These are phyloP conservation scores for Boeremia lycopersici DNA, from an alignment of 2,329 filamentous ascomycete genomes.

Conservation along the genomic window DNA sequence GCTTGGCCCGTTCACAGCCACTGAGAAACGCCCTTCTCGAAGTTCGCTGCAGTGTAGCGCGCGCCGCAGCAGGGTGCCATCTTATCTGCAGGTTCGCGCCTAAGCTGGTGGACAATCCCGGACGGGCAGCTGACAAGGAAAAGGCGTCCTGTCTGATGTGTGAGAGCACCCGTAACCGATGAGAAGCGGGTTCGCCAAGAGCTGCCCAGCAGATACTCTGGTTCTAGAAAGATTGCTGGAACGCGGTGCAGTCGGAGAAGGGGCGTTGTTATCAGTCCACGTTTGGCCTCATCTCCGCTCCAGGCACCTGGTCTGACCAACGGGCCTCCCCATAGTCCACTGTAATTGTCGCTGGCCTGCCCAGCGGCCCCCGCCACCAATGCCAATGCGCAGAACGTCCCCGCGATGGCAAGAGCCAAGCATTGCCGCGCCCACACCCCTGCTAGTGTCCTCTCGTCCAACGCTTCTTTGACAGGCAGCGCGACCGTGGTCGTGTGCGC, in stretches of 20 bases:
- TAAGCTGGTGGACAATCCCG: slow-evolving; percentile 15
- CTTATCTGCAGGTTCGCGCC: slow-evolving; percentile 15
- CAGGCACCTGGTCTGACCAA: slow-evolving; percentile 18
- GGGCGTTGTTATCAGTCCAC: slow-evolving; percentile 23
- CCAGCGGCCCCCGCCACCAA: slow-evolving; percentile 24
- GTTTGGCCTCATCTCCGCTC: slow-evolving; percentile 27
- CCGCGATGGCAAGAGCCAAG: slow-evolving; percentile 23
- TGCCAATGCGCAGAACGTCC: slow-evolving; percentile 31
- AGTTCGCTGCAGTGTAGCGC: slow-evolving; percentile 10
- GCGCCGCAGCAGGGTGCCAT: slow-evolving; percentile 17
- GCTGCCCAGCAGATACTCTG: slow-evolving; percentile 9
- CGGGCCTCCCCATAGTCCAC: slow-evolving; percentile 9
- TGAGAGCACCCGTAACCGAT: slow-evolving; percentile 10
- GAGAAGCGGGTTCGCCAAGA: slow-evolving; percentile 22
- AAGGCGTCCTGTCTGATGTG: slow-evolving; percentile 15
- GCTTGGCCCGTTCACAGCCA: slow-evolving; percentile 20
- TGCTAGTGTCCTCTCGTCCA: slow-evolving; percentile 20
- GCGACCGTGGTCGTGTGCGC: slow-evolving; percentile 19
- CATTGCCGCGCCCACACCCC: slow-evolving; percentile 6
- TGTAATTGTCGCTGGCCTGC: slow-evolving; percentile 6
- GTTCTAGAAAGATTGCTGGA: slow-evolving; percentile 34
- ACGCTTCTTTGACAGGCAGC: slow-evolving; percentile 24
- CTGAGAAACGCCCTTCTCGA: slow-evolving; percentile 11
- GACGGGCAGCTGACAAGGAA: slow-evolving; percentile 33
- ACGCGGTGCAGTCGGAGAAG: slow-evolving; percentile 5